Conservation (phyloP, 2,329 filamentous ascomycete species). For the Cordyceps farinosa region DNA sequence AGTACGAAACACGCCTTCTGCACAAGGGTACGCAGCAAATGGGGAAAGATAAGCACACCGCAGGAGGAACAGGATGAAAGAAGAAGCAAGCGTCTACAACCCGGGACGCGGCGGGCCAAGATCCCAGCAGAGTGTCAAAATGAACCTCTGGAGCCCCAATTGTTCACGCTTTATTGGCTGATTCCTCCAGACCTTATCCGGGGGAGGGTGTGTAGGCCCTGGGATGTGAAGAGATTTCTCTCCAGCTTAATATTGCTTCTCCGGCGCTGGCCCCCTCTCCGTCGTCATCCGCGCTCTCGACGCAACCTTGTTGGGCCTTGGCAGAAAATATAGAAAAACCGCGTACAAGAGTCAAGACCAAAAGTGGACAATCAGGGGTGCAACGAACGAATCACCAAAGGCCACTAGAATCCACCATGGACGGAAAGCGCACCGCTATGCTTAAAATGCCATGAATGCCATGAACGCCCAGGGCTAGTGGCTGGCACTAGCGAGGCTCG, state of each 20-base stretch:
- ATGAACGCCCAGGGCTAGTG: not conserved
- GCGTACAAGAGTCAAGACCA: not conserved
- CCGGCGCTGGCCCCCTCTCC: not conserved
- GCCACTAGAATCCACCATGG: not conserved
- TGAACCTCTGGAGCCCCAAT: not conserved
- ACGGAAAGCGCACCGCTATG: not conserved
- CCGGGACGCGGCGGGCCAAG: slow-evolving; percentile 12
- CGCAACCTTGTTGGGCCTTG: not conserved
- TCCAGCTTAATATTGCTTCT: not conserved
- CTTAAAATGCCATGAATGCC: not conserved
- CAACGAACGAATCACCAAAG: slow-evolving; percentile 5
- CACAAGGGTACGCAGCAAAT: not conserved
- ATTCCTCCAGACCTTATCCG: not conserved
- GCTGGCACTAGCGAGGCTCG: slow-evolving; percentile 10
- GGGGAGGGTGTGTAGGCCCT: not conserved
- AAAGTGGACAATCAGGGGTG: not conserved
- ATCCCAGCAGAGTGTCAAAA: not conserved
- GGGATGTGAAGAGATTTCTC: slow-evolving; percentile 9
- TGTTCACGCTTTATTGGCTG: slow-evolving; percentile 5
- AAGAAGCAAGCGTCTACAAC: not conserved
- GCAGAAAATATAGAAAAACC: not conserved
- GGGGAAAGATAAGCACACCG: not conserved
- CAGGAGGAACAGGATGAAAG: not conserved
- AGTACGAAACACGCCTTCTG: not conserved
- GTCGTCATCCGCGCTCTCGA: not conserved